Evolutionary conservation across 257 asterid species (phyloP).

Genomic region (Schizonepeta tenuifolia): DNA sequence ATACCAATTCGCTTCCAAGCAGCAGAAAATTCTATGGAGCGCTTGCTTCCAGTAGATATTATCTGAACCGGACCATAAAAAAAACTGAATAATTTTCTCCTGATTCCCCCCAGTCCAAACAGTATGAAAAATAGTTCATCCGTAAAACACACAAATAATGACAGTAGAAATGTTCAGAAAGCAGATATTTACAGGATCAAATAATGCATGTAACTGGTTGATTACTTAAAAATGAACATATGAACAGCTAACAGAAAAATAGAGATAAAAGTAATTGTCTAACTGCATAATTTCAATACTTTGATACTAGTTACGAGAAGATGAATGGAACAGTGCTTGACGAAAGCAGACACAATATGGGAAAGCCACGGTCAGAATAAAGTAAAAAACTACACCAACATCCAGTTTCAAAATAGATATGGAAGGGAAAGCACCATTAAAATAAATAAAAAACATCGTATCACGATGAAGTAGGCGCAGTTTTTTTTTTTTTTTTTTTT

Average conservation of each 20-base stretch:
- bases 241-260: neutral
- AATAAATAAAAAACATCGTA: neutral
- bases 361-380: neutral
- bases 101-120: neutral
- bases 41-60: constrained; percentile 74
- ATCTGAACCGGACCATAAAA: constrained; percentile 52
- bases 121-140: constrained; percentile 3
- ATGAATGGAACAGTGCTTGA: constrained; percentile 4
- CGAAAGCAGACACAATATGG: neutral
- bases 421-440: neutral
- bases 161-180: neutral
- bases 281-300: constrained; percentile 13
- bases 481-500: too few species aligned
- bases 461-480: neutral
- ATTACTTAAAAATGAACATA: constrained; percentile 6
- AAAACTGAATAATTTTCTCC: constrained; percentile 13
- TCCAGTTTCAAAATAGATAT: constrained; percentile 6
- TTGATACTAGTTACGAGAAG: constrained; percentile 4
- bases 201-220: neutral
- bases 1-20: constrained; percentile 85
- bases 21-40: constrained; percentile 63
- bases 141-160: constrained; percentile 19
- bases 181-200: constrained; percentile 11
- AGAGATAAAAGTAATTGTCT: constrained; percentile 13
- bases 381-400: neutral